Evolutionary conservation across 805 yeast genomes (phyloP).

Genomic region (Candida stauntonica): DNA sequence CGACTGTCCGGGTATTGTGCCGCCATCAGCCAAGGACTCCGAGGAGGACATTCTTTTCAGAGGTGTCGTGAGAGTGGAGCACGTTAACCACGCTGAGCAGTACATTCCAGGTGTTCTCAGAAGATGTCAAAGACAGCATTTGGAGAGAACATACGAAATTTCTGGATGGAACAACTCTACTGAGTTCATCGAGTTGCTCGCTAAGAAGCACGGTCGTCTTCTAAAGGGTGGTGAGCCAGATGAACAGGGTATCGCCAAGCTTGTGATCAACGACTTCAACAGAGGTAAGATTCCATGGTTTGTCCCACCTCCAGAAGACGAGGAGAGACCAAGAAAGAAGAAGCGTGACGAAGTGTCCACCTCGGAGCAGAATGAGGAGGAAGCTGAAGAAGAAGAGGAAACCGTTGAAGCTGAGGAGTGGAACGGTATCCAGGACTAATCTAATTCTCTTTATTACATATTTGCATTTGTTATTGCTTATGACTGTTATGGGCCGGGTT

Average conservation of each 20-base stretch:
- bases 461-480: not conserved
- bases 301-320: slow-evolving; percentile 84
- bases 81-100: slow-evolving; percentile 92
- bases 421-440: slow-evolving; percentile 15
- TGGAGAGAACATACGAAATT: slow-evolving; percentile 93
- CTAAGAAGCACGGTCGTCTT: slow-evolving; percentile 88
- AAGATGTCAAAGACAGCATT: slow-evolving; percentile 83
- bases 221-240: slow-evolving; percentile 98
- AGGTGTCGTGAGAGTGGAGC: slow-evolving; percentile 99
- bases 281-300: slow-evolving; percentile 99
- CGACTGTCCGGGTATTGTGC: slow-evolving; percentile 99
- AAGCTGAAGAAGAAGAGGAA: slow-evolving; percentile 18
- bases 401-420: slow-evolving; percentile 29
- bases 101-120: slow-evolving; percentile 82
- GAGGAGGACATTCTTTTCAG: slow-evolving; percentile 90
- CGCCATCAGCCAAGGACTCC: slow-evolving; percentile 85
- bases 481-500: no score
- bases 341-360: slow-evolving; percentile 13
- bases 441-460: not conserved
- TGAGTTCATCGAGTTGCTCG: slow-evolving; percentile 85
- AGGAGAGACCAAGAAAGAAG: slow-evolving; percentile 34
- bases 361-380: slow-evolving; percentile 10
- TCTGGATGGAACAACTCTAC: slow-evolving; percentile 79
- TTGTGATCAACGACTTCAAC: slow-evolving; percentile 88
- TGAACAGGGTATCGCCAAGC: slow-evolving; percentile 87